Percentiles rank a stretch among this genome's conserved stretches.
Evolutionary conservation across 805 yeast species (phyloP).

Genomic region (Nakazawaea wickerhamii): DNA sequence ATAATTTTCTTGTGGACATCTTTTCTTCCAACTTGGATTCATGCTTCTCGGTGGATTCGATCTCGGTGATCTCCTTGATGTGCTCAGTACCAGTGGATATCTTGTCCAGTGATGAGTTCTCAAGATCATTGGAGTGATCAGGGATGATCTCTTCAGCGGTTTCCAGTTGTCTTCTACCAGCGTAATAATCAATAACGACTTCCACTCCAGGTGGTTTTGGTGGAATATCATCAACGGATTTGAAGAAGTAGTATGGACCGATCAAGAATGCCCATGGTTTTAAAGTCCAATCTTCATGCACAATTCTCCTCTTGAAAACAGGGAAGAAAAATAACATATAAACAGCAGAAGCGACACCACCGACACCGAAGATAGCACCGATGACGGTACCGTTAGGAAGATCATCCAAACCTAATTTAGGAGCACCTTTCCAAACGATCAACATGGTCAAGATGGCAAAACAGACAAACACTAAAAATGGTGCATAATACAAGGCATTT

Average conservation of each 20-base stretch:
- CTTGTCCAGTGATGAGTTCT: constrained; percentile 13
- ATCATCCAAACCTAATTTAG: constrained; percentile 51
- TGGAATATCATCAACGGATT: constrained; percentile 51
- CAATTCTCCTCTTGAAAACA: constrained; percentile 52
- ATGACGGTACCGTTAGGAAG: constrained; percentile 47
- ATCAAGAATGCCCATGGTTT: constrained; percentile 46
- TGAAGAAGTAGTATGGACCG: constrained; percentile 56
- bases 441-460: constrained; percentile 66
- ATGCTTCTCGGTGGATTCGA: constrained; percentile 13
- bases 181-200: constrained; percentile 59
- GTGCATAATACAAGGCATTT: constrained; percentile 54
- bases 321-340: constrained; percentile 56
- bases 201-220: constrained; percentile 58
- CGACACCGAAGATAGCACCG: constrained; percentile 62
- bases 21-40: constrained; percentile 21
- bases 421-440: constrained; percentile 79
- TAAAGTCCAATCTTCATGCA: constrained; percentile 63
- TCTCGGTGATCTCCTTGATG: background rate
- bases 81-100: background rate
- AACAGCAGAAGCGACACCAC: constrained; percentile 46
- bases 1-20: constrained; percentile 30
- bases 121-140: constrained; percentile 13
- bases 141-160: constrained; percentile 15
- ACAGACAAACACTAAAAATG: constrained; percentile 54
- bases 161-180: constrained; percentile 55